Conservation (phyloP, 441 rosid species). For the Gossypium gossypioides region DNA sequence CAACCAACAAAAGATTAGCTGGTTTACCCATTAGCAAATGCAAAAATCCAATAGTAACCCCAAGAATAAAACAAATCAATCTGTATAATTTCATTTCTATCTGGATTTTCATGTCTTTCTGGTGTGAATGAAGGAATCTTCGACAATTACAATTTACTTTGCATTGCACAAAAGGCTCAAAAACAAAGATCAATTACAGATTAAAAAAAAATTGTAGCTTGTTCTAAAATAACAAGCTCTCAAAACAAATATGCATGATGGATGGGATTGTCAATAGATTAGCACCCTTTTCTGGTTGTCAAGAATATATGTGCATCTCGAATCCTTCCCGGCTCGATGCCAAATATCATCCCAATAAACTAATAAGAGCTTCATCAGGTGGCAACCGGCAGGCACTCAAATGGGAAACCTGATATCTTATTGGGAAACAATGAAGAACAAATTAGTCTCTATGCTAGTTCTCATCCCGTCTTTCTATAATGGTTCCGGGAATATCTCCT, state of each 20-base stretch:
- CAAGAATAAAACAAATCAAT: background rate
- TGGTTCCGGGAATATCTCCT: slow-evolving; percentile 82
- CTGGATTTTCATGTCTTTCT: slow-evolving; percentile 2
- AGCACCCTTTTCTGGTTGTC: slow-evolving; percentile 8
- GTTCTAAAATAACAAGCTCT: slow-evolving; percentile 23
- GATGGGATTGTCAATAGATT: slow-evolving; percentile 1
- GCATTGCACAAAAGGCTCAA: slow-evolving; percentile 23
- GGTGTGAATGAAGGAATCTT: slow-evolving; percentile 16
- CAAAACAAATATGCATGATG: slow-evolving; percentile 21
- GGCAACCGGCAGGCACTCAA: slow-evolving; percentile 27
- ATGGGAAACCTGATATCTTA: slow-evolving; percentile 47
- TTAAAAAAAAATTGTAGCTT: slow-evolving; percentile 20
- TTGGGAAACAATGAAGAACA: slow-evolving; percentile 50
- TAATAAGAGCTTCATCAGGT: slow-evolving; percentile 20
- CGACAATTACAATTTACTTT: slow-evolving; percentile 27
- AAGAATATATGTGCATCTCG: slow-evolving; percentile 4
- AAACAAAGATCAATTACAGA: slow-evolving; percentile 25
- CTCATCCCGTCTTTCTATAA: slow-evolving; percentile 39
- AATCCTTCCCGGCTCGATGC: background rate
- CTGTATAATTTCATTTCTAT: slow-evolving; percentile 7
- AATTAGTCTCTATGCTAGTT: slow-evolving; percentile 23
- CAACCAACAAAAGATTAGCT: too few relatives aligned
- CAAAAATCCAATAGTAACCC: background rate
- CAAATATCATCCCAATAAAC: slow-evolving; percentile 4
- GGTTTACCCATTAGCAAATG: background rate